Percentiles rank a stretch among this genome's conserved stretches.
phyloP scores from a whole-genome alignment of 1,284 basidiomycete species.

The Ceratobasidium sp. region DNA sequence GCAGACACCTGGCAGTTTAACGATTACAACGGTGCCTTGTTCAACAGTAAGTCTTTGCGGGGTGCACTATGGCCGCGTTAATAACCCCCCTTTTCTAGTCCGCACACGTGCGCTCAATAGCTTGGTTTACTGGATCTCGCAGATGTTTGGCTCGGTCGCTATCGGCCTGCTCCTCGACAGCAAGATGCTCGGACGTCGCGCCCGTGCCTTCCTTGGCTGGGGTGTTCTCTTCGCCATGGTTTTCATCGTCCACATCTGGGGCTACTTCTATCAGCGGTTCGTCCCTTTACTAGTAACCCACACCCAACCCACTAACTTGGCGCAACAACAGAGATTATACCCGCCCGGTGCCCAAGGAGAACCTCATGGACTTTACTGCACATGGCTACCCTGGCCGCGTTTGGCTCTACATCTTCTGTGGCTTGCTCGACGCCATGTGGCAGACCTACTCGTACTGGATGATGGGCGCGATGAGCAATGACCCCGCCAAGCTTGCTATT shows the following conservation, averaged over 20 bases:
- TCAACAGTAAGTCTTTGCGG: constrained; percentile 61
- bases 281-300: constrained; percentile 46
- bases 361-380: constrained; percentile 68
- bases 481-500: constrained; percentile 69
- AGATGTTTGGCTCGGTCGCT: constrained; percentile 72
- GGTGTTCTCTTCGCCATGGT: constrained; percentile 68
- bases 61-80: not conserved
- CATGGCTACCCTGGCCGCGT: constrained; percentile 65
- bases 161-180: constrained; percentile 75
- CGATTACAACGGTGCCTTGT: constrained; percentile 72
- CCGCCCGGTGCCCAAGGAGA: constrained; percentile 57
- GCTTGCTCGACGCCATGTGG: constrained; percentile 70
- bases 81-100: constrained; percentile 52
- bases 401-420: constrained; percentile 72
- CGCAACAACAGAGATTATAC: constrained; percentile 66
- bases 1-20: constrained; percentile 77
- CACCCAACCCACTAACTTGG: constrained; percentile 15
- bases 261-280: constrained; percentile 76
- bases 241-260: constrained; percentile 75
- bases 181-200: constrained; percentile 65
- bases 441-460: constrained; percentile 70
- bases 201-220: constrained; percentile 75
- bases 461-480: constrained; percentile 72
- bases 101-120: constrained; percentile 75
- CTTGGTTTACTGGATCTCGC: constrained; percentile 75